Percentiles rank a stretch among this genome's conserved stretches.
phyloP scores from a whole-genome alignment of 495 filamentous ascomycete species.

The Staphylotrichum tortipilum region DNA sequence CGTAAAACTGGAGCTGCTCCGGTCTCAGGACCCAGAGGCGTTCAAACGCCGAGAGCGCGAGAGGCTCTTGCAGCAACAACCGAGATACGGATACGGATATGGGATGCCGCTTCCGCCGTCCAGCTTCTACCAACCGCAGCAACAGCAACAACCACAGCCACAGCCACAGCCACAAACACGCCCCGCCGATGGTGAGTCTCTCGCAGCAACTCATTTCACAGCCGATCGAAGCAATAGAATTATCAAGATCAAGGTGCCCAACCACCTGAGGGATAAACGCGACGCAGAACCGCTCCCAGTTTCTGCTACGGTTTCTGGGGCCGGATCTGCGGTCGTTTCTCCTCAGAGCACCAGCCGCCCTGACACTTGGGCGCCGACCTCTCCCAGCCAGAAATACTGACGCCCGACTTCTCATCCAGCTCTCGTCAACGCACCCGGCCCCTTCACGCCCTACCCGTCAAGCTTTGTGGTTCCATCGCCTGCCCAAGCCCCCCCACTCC shows the following conservation, averaged over 20 bases:
- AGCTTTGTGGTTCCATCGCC: background rate
- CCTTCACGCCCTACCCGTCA: background rate
- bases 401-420: background rate
- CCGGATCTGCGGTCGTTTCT: background rate
- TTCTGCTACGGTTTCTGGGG: background rate
- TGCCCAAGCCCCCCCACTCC: too few species aligned
- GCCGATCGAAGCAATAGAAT: background rate
- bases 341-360: background rate
- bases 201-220: background rate
- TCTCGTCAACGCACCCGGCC: background rate
- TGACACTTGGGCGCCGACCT: background rate
- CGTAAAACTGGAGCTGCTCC: conserved; percentile 20
- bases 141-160: too few species aligned
- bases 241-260: conserved; percentile 7
- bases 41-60: conserved; percentile 14
- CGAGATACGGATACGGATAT: background rate
- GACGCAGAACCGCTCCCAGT: background rate
- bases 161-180: too few species aligned
- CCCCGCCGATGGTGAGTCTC: conserved; percentile 10
- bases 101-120: background rate
- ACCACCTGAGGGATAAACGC: conserved; percentile 1
- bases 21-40: conserved; percentile 20
- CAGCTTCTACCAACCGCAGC: background rate
- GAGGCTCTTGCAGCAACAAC: background rate
- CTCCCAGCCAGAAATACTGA: background rate